Conservation (phyloP, 176 grass and related monocot species). For the Phoenix roebelenii region DNA sequence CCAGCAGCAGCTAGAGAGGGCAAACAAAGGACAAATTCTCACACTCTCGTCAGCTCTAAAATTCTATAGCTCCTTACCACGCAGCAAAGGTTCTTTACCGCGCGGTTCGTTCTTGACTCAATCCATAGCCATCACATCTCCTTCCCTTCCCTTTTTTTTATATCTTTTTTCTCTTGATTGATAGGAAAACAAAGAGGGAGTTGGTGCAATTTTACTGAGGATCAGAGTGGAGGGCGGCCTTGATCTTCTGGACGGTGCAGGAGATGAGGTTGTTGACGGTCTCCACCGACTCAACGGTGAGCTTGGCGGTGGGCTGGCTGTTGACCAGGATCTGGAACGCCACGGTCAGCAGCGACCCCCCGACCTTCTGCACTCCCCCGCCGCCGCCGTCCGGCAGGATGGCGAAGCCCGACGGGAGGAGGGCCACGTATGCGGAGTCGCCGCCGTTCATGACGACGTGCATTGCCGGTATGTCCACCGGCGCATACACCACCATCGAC, state of each 20-base stretch:
- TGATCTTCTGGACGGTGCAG: slow-evolving; percentile 87
- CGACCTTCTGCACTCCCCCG: background rate
- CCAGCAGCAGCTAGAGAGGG: too few relatives aligned
- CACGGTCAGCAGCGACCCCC: slow-evolving; percentile 69
- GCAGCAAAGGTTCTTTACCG: slow-evolving; percentile 57
- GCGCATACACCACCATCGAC: slow-evolving; percentile 78
- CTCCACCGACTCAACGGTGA: slow-evolving; percentile 69
- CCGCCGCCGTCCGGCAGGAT: slow-evolving; percentile 45
- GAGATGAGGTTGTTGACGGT: slow-evolving; percentile 71
- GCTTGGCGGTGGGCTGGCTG: slow-evolving; percentile 66
- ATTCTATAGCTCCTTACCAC: slow-evolving; percentile 36
- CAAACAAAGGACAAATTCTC: too few relatives aligned
- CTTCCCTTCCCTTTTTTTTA: background rate
- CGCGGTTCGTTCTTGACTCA: slow-evolving; percentile 99
- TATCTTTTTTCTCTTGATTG: too few relatives aligned
- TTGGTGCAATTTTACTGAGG: background rate
- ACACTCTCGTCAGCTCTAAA: too few relatives aligned
- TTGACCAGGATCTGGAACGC: slow-evolving; percentile 97
- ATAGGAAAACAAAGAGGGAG: too few relatives aligned
- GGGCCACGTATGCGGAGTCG: slow-evolving; percentile 50
- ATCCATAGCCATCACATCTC: slow-evolving; percentile 2
- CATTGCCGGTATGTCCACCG: slow-evolving; percentile 85
- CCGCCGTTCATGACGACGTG: slow-evolving; percentile 72
- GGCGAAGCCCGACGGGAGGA: slow-evolving; percentile 69
- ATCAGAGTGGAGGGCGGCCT: slow-evolving; percentile 39